Evolutionary conservation across 1,139 yeast species (phyloP).

Genomic region (Candida sanyaensis): DNA sequence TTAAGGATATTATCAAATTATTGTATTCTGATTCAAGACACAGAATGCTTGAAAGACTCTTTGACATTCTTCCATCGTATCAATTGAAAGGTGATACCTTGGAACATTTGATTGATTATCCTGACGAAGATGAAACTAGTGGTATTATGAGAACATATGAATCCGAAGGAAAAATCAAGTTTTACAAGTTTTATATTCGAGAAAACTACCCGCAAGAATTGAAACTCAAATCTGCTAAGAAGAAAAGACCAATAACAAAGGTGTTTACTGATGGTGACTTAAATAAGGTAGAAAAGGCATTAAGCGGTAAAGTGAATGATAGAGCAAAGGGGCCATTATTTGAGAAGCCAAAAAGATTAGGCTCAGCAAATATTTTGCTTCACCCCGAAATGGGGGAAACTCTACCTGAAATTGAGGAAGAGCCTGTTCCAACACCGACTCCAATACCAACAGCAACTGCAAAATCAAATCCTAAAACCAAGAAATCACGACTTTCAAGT

Average conservation of each 20-base stretch:
- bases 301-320: not conserved
- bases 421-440: slow-evolving; percentile 13
- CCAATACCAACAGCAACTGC: not conserved
- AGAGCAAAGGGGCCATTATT: slow-evolving; percentile 13
- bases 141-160: slow-evolving; percentile 65
- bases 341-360: not conserved
- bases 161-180: slow-evolving; percentile 72
- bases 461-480: not conserved
- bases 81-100: slow-evolving; percentile 26
- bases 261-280: slow-evolving; percentile 5
- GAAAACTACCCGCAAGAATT: slow-evolving; percentile 4
- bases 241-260: slow-evolving; percentile 10
- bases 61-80: slow-evolving; percentile 48
- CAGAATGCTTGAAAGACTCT: slow-evolving; percentile 49
- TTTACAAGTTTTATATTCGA: slow-evolving; percentile 59
- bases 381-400: not conserved
- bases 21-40: slow-evolving; percentile 57
- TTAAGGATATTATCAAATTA: slow-evolving; percentile 47
- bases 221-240: slow-evolving; percentile 11
- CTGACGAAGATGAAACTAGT: slow-evolving; percentile 24
- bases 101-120: slow-evolving; percentile 22
- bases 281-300: slow-evolving; percentile 22
- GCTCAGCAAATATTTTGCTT: not conserved
- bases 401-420: not conserved
- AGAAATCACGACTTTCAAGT: slow-evolving; percentile 5